A percentile compares a stretch with the other conserved stretches of the same genome.
phyloP scores from a whole-genome alignment of 2,329 filamentous ascomycete species.

The Bretziella fagacearum region DNA sequence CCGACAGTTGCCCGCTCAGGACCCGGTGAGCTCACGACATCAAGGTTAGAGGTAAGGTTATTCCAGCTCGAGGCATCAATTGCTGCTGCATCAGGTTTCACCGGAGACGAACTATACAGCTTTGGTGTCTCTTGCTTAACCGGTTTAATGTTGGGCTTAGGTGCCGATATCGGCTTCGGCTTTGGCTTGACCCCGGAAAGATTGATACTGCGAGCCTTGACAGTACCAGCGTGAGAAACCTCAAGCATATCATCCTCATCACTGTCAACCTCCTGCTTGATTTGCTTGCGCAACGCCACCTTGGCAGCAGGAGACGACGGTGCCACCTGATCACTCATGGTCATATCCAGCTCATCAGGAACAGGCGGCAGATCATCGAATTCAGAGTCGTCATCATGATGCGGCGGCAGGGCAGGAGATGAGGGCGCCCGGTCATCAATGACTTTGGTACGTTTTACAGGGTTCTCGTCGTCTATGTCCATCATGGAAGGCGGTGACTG shows the following conservation, averaged over 20 bases:
- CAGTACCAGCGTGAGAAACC: conserved; percentile 57
- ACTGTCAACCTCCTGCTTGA: conserved; percentile 42
- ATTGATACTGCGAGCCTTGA: conserved; percentile 59
- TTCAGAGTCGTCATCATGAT: conserved; percentile 35
- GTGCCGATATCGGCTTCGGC: conserved; percentile 60
- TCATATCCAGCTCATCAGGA: conserved; percentile 49
- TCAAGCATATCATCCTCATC: conserved; percentile 78
- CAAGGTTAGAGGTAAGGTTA: conserved; percentile 67
- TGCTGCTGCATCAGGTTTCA: conserved; percentile 2
- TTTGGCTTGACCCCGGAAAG: conserved; percentile 57
- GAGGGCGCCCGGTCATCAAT: conserved; percentile 28
- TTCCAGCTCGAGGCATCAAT: conserved; percentile 82
- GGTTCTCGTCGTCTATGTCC: conserved; percentile 30
- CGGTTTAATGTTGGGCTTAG: conserved; percentile 46
- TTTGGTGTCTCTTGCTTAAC: conserved; percentile 50
- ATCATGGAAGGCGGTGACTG: conserved; percentile 50
- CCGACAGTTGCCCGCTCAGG: conserved; percentile 46
- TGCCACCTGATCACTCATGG: conserved; percentile 58
- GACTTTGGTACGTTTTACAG: conserved; percentile 40
- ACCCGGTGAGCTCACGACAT: conserved; percentile 43
- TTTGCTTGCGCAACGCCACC: conserved; percentile 51
- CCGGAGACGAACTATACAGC: conserved; percentile 22
- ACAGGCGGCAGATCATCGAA: conserved; percentile 37
- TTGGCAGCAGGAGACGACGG: conserved; percentile 79
- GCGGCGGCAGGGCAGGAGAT: conserved; percentile 30